A percentile compares a stretch with the other conserved stretches of the same genome.
These are phyloP conservation scores for Agaricus subrufescens DNA, from an alignment of 768 basidiomycete species.

Conservation along the genomic window DNA sequence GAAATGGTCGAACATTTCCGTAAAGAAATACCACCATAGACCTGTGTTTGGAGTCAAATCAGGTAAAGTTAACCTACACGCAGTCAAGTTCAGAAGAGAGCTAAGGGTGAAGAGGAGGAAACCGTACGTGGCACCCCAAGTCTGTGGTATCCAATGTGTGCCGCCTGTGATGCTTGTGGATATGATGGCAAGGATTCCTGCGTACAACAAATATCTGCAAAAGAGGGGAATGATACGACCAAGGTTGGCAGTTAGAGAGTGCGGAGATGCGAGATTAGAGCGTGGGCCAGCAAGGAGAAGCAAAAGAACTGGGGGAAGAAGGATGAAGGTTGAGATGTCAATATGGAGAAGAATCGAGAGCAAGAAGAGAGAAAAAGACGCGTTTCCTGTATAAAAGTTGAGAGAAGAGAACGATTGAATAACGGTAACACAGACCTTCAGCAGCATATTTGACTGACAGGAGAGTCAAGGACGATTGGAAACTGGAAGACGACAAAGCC, in stretches of 20 bases:
- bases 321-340: constrained; percentile 64
- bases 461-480: constrained; percentile 75
- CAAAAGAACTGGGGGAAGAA: constrained; percentile 63
- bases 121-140: constrained; percentile 81
- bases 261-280: constrained; percentile 67
- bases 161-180: constrained; percentile 58
- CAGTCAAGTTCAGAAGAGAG: constrained; percentile 3
- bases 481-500: constrained; percentile 74
- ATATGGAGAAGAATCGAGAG: constrained; percentile 67
- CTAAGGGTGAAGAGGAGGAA: background rate
- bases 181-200: constrained; percentile 38
- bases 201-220: constrained; percentile 49
- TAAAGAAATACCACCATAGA: constrained; percentile 99
- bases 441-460: constrained; percentile 66
- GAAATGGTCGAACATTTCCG: constrained; percentile 99
- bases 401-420: background rate
- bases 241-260: constrained; percentile 25
- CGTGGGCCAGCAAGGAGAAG: constrained; percentile 56
- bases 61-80: constrained; percentile 76
- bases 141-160: constrained; percentile 66
- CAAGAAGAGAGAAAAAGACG: constrained; percentile 52
- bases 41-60: constrained; percentile 94
- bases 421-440: constrained; percentile 37
- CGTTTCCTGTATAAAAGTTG: constrained; percentile 40
- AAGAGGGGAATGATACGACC: constrained; percentile 31